phyloP scores from a whole-genome alignment of 495 filamentous ascomycete genomes.

The Aspergillus cavernicola region DNA sequence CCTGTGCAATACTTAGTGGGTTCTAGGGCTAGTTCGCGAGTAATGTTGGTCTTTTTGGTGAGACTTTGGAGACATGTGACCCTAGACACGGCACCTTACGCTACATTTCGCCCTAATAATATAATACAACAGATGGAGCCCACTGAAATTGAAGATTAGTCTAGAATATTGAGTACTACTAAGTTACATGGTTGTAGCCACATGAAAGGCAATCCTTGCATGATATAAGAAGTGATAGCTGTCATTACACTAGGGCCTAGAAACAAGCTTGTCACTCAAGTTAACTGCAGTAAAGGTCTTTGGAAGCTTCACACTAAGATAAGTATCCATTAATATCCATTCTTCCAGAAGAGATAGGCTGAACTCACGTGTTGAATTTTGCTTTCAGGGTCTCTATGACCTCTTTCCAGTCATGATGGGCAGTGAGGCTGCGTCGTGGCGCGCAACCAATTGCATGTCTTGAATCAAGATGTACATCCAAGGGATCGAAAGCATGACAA shows the following conservation, averaged over 20 bases:
- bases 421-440: conserved; percentile 79
- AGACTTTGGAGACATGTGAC: no score
- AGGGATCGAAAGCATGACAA: conserved; percentile 90
- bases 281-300: conserved; percentile 92
- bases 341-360: neutral
- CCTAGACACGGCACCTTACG: no score
- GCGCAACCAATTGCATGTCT: conserved; percentile 93
- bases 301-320: conserved; percentile 79
- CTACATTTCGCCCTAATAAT: no score
- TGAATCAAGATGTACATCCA: conserved; percentile 93
- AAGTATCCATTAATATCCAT: neutral
- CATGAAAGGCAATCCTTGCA: neutral
- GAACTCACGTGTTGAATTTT: conserved; percentile 85
- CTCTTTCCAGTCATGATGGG: conserved; percentile 92
- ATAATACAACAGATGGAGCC: no score
- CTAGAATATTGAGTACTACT: no score
- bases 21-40: no score
- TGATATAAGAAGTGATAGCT: no score
- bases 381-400: conserved; percentile 90
- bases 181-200: no score
- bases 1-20: no score
- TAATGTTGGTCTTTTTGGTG: no score
- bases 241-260: conserved; percentile 9
- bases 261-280: conserved; percentile 62
- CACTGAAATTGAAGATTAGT: no score